Percentiles rank a stretch among this genome's conserved stretches.
phyloP scores from a whole-genome alignment of 352 stramenopile genomes.

The Nothophytophthora sp. region DNA sequence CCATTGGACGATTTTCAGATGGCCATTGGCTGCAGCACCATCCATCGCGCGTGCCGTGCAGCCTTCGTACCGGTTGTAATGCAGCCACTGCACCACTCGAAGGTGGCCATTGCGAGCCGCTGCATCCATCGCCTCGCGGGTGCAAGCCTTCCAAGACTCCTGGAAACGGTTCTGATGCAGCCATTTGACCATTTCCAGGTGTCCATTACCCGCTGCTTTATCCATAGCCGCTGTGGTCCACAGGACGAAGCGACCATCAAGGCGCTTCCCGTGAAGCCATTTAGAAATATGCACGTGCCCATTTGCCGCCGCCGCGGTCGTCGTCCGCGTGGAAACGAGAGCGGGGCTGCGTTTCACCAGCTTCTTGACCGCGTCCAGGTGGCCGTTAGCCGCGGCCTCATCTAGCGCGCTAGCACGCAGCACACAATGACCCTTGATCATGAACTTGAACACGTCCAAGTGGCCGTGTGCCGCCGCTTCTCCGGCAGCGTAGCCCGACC shows the following conservation, averaged over 20 bases:
- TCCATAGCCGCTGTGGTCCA: slow-evolving; percentile 38
- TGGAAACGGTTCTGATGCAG: slow-evolving; percentile 36
- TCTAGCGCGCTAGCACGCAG: slow-evolving; percentile 21
- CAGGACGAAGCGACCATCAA: slow-evolving; percentile 27
- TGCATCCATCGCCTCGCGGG: slow-evolving; percentile 28
- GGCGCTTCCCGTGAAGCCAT: slow-evolving; percentile 31
- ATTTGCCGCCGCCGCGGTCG: slow-evolving; percentile 24
- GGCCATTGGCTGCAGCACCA: slow-evolving; percentile 18
- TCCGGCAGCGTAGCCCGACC: slow-evolving; percentile 35
- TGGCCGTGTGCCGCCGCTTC: slow-evolving; percentile 33
- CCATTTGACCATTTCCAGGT: slow-evolving; percentile 39
- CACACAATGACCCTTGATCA: slow-evolving; percentile 37
- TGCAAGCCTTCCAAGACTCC: slow-evolving; percentile 34
- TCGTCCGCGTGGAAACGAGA: slow-evolving; percentile 26
- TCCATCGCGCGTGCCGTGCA: slow-evolving; percentile 30
- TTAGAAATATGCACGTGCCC: slow-evolving; percentile 30
- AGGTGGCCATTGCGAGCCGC: slow-evolving; percentile 28
- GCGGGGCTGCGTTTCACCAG: slow-evolving; percentile 10
- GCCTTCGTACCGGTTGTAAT: slow-evolving; percentile 25
- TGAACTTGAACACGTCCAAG: slow-evolving; percentile 36
- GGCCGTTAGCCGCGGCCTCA: slow-evolving; percentile 26
- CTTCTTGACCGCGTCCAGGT: slow-evolving; percentile 37
- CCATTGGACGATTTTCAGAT: slow-evolving; percentile 32
- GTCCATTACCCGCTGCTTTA: slow-evolving; percentile 24
- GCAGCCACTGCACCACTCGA: slow-evolving; percentile 29